These are phyloP conservation scores for Corymbia maculata DNA, from an alignment of 345 rosid species.

Conservation along the genomic window DNA sequence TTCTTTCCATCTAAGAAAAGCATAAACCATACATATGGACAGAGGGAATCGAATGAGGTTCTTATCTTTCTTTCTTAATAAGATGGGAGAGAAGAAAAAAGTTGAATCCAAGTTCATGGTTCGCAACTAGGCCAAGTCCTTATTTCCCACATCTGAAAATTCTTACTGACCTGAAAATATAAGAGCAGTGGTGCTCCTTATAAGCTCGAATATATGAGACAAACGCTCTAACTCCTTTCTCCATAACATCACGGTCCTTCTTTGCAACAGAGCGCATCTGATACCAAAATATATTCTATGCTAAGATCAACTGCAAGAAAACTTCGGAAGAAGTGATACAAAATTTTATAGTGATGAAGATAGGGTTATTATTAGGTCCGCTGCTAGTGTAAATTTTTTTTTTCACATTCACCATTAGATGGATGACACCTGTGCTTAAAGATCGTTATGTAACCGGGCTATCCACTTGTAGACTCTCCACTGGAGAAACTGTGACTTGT, in stretches of 20 bases:
- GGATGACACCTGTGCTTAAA: neutral
- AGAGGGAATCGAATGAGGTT: neutral
- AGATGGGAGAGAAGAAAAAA: neutral
- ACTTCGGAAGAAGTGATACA: neutral
- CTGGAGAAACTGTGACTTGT: neutral
- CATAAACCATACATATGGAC: neutral
- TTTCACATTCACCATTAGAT: neutral
- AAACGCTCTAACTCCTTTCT: slow-evolving; percentile 86
- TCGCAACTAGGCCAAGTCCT: neutral
- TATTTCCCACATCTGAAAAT: slow-evolving; percentile 23
- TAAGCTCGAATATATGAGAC: slow-evolving; percentile 86
- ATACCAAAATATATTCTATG: slow-evolving; percentile 2
- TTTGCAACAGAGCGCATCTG: slow-evolving; percentile 64
- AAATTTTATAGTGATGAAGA: neutral
- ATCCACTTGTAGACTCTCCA: neutral
- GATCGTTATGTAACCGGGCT: neutral
- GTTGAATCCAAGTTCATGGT: neutral
- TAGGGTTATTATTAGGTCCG: neutral
- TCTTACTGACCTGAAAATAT: slow-evolving; percentile 59
- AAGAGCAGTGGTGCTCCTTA: slow-evolving; percentile 81
- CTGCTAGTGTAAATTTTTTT: neutral
- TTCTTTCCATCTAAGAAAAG: slow-evolving; percentile 59
- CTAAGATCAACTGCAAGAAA: neutral
- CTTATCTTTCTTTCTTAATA: neutral
- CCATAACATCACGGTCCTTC: slow-evolving; percentile 84